A percentile compares a stretch with the other conserved stretches of the same genome.
Evolutionary conservation across 768 basidiomycete species (phyloP).

Genomic region (Amanita molliuscula): DNA sequence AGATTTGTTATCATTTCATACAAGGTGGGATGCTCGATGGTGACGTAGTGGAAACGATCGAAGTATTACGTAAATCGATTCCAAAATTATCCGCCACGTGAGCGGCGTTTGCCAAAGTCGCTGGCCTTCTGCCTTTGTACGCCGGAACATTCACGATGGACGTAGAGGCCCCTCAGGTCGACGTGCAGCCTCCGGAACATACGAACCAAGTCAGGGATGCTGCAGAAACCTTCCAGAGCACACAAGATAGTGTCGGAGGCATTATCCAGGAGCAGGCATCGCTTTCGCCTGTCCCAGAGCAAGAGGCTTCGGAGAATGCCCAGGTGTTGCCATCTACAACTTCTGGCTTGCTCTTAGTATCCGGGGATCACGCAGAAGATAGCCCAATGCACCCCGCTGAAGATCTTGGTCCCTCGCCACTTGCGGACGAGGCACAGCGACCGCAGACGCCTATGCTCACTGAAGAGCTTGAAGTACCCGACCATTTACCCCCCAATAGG

Average conservation of each 20-base stretch:
- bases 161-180: not conserved
- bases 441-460: not conserved
- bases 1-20: no score
- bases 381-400: not conserved
- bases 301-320: not conserved
- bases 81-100: no score
- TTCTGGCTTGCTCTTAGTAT: not conserved
- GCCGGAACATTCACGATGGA: not conserved
- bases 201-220: not conserved
- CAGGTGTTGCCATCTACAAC: not conserved
- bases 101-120: no score
- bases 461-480: not conserved
- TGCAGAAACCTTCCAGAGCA: not conserved
- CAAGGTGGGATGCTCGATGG: no score
- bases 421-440: not conserved
- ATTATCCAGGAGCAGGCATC: not conserved
- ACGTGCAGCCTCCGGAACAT: not conserved
- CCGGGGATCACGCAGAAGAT: not conserved
- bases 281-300: not conserved
- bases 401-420: not conserved
- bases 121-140: no score
- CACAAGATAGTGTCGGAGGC: not conserved
- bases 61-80: no score
- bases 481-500: constrained; percentile 23
- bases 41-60: no score